These are phyloP conservation scores for Chaetomium strumarium DNA, from an alignment of 2,329 filamentous ascomycete genomes.

Conservation along the genomic window DNA sequence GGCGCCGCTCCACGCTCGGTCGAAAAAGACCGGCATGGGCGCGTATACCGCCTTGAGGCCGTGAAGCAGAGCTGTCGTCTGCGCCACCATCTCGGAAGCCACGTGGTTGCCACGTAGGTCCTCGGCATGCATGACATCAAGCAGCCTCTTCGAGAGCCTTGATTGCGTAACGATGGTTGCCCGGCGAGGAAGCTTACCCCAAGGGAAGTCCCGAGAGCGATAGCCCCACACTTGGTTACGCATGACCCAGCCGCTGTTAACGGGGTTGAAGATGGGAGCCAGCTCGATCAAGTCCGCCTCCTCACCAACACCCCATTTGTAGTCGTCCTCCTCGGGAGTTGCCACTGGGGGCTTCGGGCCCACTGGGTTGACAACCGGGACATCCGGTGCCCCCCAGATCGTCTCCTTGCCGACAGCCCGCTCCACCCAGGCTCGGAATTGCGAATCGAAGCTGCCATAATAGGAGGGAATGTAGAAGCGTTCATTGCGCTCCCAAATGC, in stretches of 20 bases:
- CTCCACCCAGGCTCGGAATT: constrained; percentile 61
- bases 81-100: constrained; percentile 74
- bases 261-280: constrained; percentile 72
- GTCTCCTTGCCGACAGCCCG: constrained; percentile 43
- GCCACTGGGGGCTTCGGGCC: constrained; percentile 39
- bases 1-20: constrained; percentile 60
- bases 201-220: constrained; percentile 42
- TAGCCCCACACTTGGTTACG: constrained; percentile 64
- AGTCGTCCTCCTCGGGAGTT: constrained; percentile 24
- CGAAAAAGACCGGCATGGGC: constrained; percentile 74
- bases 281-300: constrained; percentile 45
- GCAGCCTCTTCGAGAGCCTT: constrained; percentile 62
- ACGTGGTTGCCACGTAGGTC: constrained; percentile 68
- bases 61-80: constrained; percentile 67
- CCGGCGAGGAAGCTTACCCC: constrained; percentile 59
- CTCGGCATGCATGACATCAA: constrained; percentile 73
- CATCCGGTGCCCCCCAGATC: constrained; percentile 60
- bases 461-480: constrained; percentile 66
- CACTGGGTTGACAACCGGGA: constrained; percentile 55
- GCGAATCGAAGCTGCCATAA: constrained; percentile 61
- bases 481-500: constrained; percentile 67
- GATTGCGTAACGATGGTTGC: constrained; percentile 75
- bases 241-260: constrained; percentile 68
- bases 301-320: constrained; percentile 29
- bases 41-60: constrained; percentile 73